Base-by-base conservation (phyloP, 371 early-diverging fungal species). In the Mucor racemosus region DNA sequence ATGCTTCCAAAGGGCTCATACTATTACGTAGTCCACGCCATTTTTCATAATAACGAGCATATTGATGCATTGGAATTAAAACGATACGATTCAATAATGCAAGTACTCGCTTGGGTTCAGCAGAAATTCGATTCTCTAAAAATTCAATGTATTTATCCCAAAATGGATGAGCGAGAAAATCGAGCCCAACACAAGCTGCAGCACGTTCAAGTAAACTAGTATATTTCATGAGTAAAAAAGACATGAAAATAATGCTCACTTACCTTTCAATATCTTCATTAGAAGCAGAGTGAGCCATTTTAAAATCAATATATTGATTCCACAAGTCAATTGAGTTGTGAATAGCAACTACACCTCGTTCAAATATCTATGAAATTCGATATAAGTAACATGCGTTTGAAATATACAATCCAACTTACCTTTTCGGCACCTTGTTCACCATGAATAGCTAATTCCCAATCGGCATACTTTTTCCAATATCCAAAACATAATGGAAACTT, bases 401-500 rank as follows among this genome's bases (percentile, higher is more conserved):
- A 33, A 10, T 21, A 7, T 38, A 9, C 1, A 11, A 7, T 38
- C 1, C 1, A 9, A 38, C 5, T 66, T 69, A 90, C 90, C 76
- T 83, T 82, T 64, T 81, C 82, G 1, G 88, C 87, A n/a, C 80
- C 83, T n/a, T 77, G 77, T 4, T 64, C 62, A 7, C 89, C 90
- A 9, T 78, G 78, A n/a, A 85, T 60, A 5, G 72, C 60, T 41
- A 76, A 65, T 60, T 85, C 86, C 64, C 81, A 73, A 66, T 90
- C 91, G 0, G 89, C 87, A 72, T 88, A 91, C 68, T 91, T 91
- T 67, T 89, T 89, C 91, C 91, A 91, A 68, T 91, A 91, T 15
- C 89, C 89, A 75, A 89, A 91, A 65, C 89, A 90, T 15, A 90
- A 78, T 5, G 91, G 91, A 67, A 89, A 91, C 68, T 87, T 86